Evolutionary conservation across 345 rosid species (phyloP).

Genomic region (Eutrema heterophyllum): DNA sequence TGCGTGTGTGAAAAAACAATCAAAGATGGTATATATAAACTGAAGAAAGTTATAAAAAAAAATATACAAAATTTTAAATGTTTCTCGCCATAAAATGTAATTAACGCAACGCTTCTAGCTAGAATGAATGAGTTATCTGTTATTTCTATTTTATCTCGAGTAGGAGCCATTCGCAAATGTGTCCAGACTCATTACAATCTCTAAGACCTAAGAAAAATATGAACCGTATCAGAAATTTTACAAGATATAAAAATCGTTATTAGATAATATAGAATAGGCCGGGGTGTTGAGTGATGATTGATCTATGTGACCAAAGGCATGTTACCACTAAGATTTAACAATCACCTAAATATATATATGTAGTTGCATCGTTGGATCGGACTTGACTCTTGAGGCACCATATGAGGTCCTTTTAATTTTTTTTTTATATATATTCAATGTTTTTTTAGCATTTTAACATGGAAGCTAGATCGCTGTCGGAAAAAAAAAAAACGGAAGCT

Average conservation of each 20-base stretch:
- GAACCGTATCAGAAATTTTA: background rate
- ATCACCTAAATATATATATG: background rate
- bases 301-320: constrained; percentile 22
- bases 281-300: constrained; percentile 16
- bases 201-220: background rate
- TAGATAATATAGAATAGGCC: constrained; percentile 3
- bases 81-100: background rate
- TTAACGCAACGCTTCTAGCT: background rate
- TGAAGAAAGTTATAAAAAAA: background rate
- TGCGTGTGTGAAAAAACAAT: background rate
- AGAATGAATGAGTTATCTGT: background rate
- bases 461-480: background rate
- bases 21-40: too few relatives aligned
- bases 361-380: constrained; percentile 2
- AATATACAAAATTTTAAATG: background rate
- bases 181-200: background rate
- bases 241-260: background rate
- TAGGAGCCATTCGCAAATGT: background rate
- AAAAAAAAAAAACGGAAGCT: background rate
- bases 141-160: background rate
- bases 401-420: background rate
- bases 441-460: background rate
- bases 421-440: background rate
- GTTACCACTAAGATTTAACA: constrained; percentile 21
- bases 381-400: constrained; percentile 20